Evolutionary conservation across 257 asterid species (phyloP).

Genomic region (Haberlea rhodopensis): DNA sequence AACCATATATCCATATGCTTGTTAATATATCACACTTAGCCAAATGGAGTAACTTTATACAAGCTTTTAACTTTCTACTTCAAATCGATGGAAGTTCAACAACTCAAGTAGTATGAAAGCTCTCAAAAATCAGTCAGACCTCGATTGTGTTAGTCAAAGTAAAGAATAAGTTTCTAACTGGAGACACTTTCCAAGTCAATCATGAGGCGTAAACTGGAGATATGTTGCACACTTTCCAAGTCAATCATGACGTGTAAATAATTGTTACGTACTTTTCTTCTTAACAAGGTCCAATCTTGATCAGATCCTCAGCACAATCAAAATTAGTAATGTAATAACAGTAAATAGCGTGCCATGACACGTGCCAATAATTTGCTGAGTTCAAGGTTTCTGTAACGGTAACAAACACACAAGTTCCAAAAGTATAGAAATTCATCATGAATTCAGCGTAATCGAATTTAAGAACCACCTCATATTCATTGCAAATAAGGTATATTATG

Average conservation of each 20-base stretch:
- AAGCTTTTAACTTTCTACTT: not conserved
- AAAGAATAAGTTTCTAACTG: not conserved
- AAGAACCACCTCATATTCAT: constrained; percentile 4
- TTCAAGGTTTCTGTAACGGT: not conserved
- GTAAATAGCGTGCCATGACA: constrained; percentile 15
- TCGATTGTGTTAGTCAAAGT: no score
- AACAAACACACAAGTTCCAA: not conserved
- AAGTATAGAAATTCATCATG: not conserved
- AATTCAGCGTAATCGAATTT: not conserved
- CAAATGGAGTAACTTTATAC: not conserved
- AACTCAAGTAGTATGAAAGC: not conserved
- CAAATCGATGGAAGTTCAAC: not conserved
- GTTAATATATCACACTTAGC: not conserved
- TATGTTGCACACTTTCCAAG: constrained; percentile 4
- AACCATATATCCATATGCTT: not conserved
- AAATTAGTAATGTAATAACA: not conserved
- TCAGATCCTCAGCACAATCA: constrained; percentile 13
- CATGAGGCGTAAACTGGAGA: no score
- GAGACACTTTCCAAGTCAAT: no score
- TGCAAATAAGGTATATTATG: not conserved
- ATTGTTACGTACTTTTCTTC: constrained; percentile 8
- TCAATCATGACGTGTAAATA: not conserved
- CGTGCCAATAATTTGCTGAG: not conserved
- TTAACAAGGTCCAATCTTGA: not conserved
- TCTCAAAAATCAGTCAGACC: not conserved